Conservation (phyloP, 1,139 yeast species). For the Magnusiomyces suaveolens region DNA sequence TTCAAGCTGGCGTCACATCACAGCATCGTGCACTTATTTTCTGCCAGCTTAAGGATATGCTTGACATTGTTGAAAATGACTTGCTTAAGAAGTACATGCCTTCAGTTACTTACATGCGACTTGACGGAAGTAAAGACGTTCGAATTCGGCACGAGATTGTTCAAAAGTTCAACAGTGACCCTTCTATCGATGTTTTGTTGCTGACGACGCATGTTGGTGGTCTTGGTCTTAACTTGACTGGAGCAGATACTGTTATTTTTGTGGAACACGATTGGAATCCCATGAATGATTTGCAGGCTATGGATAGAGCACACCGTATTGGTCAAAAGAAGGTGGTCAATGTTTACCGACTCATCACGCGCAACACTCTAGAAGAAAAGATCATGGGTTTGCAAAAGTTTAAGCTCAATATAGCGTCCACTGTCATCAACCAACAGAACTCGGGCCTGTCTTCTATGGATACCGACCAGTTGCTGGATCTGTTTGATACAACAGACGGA, state of each 20-base stretch:
- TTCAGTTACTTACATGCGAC: conserved; percentile 83
- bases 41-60: conserved; percentile 95
- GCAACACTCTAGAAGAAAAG: conserved; percentile 89
- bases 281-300: conserved; percentile 97
- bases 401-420: conserved; percentile 94
- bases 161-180: conserved; percentile 86
- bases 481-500: conserved; percentile 65
- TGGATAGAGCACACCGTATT: conserved; percentile 97
- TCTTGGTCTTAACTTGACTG: conserved; percentile 88
- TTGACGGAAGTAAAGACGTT: conserved; percentile 93
- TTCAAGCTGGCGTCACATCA: conserved; percentile 68
- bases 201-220: conserved; percentile 98
- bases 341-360: conserved; percentile 85
- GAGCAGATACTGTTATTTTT: conserved; percentile 97
- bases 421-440: conserved; percentile 93
- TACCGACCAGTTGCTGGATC: conserved; percentile 82
- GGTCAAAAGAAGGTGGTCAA: conserved; percentile 97
- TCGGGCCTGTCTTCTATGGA: conserved; percentile 94
- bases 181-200: conserved; percentile 85
- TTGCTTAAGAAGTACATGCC: conserved; percentile 78
- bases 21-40: conserved; percentile 93
- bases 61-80: conserved; percentile 90
- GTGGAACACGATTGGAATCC: conserved; percentile 99
- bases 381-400: conserved; percentile 97
- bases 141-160: conserved; percentile 88